Evolutionary conservation across 2,329 filamentous ascomycete species (phyloP).

Genomic region (Venturia carpophila): DNA sequence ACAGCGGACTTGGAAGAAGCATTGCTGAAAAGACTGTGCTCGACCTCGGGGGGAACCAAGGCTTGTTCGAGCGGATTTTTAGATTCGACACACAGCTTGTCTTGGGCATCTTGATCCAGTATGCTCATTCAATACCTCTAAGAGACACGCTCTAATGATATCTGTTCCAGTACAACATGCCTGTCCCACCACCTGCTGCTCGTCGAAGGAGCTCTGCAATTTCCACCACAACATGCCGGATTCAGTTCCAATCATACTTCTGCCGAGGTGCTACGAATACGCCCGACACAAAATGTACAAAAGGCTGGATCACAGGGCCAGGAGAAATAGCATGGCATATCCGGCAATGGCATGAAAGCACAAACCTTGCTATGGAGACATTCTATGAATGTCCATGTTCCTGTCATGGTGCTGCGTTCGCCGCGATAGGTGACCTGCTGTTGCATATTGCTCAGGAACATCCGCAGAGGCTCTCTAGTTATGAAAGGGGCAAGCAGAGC

Average conservation of each 20-base stretch:
- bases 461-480: background rate
- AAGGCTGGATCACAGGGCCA: background rate
- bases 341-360: background rate
- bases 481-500: background rate
- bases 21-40: background rate
- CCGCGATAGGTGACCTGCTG: background rate
- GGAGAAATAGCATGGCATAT: conserved; percentile 3
- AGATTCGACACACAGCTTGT: background rate
- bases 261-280: background rate
- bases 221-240: background rate
- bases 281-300: background rate
- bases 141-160: background rate
- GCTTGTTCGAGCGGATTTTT: background rate
- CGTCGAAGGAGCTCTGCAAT: background rate
- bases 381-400: background rate
- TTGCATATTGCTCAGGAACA: background rate
- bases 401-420: conserved; percentile 2
- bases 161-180: background rate
- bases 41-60: background rate
- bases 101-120: background rate
- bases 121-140: background rate
- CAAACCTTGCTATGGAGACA: conserved; percentile 3
- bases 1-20: background rate
- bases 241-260: background rate
- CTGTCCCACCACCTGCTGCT: background rate